Conservation (phyloP, 129 eudicot species). For the Chrysanthemum seticuspe region DNA sequence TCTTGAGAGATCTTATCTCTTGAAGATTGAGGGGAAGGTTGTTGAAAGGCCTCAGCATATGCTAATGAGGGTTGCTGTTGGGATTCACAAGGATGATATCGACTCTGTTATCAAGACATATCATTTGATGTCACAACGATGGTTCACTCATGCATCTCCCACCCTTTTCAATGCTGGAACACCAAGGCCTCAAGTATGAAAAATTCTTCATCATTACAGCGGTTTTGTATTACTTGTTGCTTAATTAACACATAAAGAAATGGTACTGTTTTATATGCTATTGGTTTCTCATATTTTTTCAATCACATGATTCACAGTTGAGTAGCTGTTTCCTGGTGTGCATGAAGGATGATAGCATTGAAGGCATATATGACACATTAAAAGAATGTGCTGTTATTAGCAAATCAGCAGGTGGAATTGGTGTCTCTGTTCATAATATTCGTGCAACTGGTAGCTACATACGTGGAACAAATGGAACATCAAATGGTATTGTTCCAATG, state of each 20-base stretch:
- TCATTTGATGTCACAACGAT: constrained; percentile 92
- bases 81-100: constrained; percentile 82
- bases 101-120: constrained; percentile 82
- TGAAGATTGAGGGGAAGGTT: constrained; percentile 75
- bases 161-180: constrained; percentile 93
- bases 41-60: constrained; percentile 98
- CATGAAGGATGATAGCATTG: constrained; percentile 96
- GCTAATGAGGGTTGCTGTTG: constrained; percentile 97
- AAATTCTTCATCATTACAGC: background rate
- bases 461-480: constrained; percentile 96
- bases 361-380: constrained; percentile 85
- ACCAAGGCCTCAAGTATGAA: constrained; percentile 88
- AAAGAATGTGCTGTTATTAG: constrained; percentile 96
- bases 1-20: constrained; percentile 91
- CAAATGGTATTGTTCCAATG: constrained; percentile 97
- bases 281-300: too few relatives aligned
- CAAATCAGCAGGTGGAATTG: constrained; percentile 97
- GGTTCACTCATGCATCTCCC: constrained; percentile 99
- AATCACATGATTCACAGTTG: too few relatives aligned
- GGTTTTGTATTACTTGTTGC: too few relatives aligned
- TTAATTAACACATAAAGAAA: too few relatives aligned
- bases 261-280: too few relatives aligned
- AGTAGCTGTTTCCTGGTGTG: constrained; percentile 12
- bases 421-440: constrained; percentile 87
- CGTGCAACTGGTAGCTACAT: constrained; percentile 97